Percentiles rank a stretch among this genome's conserved stretches.
These are phyloP conservation scores for Rhizopogon sp. DNA, from an alignment of 768 basidiomycete species.

Conservation along the genomic window DNA sequence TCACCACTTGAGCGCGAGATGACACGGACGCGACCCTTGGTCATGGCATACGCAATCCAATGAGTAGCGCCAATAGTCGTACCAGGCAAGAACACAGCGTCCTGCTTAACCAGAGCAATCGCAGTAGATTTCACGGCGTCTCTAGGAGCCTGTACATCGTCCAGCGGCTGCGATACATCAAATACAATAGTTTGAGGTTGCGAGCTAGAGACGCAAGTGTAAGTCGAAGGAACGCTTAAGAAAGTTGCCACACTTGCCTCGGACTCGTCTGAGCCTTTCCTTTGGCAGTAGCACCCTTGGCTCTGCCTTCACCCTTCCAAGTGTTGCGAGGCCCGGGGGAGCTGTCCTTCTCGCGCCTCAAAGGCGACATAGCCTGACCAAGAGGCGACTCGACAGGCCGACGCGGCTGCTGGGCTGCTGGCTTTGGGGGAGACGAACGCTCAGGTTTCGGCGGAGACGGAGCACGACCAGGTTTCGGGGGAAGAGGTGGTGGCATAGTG, in stretches of 20 bases:
- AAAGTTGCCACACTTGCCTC: slow-evolving; percentile 33
- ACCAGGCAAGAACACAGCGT: slow-evolving; percentile 77
- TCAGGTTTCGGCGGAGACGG: slow-evolving; percentile 39
- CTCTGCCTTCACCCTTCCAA: slow-evolving; percentile 31
- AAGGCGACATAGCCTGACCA: slow-evolving; percentile 27
- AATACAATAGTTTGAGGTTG: slow-evolving; percentile 67
- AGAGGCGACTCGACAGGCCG: slow-evolving; percentile 49
- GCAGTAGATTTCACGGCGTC: slow-evolving; percentile 86
- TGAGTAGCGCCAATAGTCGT: slow-evolving; percentile 88
- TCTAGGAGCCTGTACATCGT: slow-evolving; percentile 69
- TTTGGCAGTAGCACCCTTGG: slow-evolving; percentile 30
- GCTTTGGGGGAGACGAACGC: slow-evolving; percentile 55
- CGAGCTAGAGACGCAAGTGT: slow-evolving; percentile 34
- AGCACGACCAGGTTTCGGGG: slow-evolving; percentile 46
- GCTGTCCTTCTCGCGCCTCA: slow-evolving; percentile 62
- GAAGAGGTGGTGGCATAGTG: slow-evolving; percentile 50
- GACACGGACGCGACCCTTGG: slow-evolving; percentile 83
- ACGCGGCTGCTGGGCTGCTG: slow-evolving; percentile 39
- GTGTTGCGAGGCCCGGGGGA: slow-evolving; percentile 59
- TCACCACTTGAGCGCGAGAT: slow-evolving; percentile 87
- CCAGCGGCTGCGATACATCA: slow-evolving; percentile 68
- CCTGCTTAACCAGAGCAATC: slow-evolving; percentile 84
- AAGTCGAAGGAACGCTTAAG: not conserved
- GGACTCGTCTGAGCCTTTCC: slow-evolving; percentile 52
- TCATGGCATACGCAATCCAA: slow-evolving; percentile 94